Evolutionary conservation across 768 basidiomycete species (phyloP).

Genomic region (Leccinellum albellum): DNA sequence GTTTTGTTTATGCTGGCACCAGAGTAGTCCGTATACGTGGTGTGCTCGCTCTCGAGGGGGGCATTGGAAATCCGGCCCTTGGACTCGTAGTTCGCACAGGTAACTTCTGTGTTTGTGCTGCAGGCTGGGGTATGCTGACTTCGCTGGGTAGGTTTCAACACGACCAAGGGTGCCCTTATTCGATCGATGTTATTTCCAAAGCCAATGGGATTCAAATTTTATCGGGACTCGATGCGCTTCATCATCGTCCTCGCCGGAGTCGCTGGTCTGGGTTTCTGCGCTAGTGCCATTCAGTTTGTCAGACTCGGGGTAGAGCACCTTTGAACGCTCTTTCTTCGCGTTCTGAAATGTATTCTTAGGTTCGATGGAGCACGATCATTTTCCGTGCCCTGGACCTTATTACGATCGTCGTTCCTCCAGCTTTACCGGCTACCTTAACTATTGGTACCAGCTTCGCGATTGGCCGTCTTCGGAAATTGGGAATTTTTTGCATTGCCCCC

Average conservation of each 20-base stretch:
- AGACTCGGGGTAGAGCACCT: conserved; percentile 64
- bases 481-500: conserved; percentile 96
- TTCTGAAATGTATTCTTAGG: conserved; percentile 39
- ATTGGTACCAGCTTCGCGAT: conserved; percentile 98
- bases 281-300: conserved; percentile 89
- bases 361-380: conserved; percentile 86
- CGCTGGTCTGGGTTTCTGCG: conserved; percentile 86
- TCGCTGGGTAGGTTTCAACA: conserved; percentile 75
- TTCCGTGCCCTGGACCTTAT: conserved; percentile 91
- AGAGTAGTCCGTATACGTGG: conserved; percentile 84
- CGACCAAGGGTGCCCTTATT: conserved; percentile 93
- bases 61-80: conserved; percentile 57
- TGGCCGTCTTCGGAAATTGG: conserved; percentile 75
- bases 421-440: conserved; percentile 92
- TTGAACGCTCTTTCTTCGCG: background rate
- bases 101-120: conserved; percentile 27
- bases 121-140: conserved; percentile 3
- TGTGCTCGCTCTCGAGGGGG: conserved; percentile 48
- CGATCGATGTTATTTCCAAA: conserved; percentile 99
- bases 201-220: conserved; percentile 98
- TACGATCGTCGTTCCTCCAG: conserved; percentile 96
- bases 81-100: conserved; percentile 87
- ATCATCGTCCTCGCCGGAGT: conserved; percentile 90
- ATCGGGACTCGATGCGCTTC: conserved; percentile 87
- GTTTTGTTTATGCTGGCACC: conserved; percentile 89